Evolutionary conservation across 306 rosid genomes (phyloP), one percentile per base, ranked within the genome.

Genomic region (Lablab purpureus): DNA sequence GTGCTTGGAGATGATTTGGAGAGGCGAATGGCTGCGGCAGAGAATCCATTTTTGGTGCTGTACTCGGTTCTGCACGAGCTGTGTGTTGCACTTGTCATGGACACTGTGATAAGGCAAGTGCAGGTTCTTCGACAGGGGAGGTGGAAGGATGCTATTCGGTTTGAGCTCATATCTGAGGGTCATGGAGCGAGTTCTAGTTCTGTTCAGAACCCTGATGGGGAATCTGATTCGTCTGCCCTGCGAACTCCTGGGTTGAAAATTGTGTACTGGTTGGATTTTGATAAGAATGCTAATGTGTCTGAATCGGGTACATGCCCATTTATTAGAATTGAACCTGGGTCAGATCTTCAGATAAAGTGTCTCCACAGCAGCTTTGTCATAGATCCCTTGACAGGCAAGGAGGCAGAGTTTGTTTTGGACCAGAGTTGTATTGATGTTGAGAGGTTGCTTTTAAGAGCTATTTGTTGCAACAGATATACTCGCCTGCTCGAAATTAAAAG

Each of bases 121-220:
- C 90, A 91, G 66, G 82, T 84, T 67, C 98, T 96, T 77, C 85
- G 96, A 74, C 99, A 88, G 84, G 99, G 98, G 4, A 89, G 98
- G 86, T 96, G 99, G 99, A 91, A 85, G 88, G 99, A 96, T 81
- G 92, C 93, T 69, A 96, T 96, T 86, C 93, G 94, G 77, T 90
- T 91, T 90, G 99, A 96, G 82, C 86, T 90, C 84, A 88, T 93
- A 67, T 67, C 99, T 51, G 98, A 96, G 28, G 86, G 91, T 73
- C 94, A 89, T 58, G 93, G 89, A 15, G 91, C 91, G n/a, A 84
- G 87, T 80, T 77, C 93, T 59, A 78, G 90, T 65, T 81, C 97
- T 37, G 71, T 79, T 17, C 99, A 89, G 87, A 96, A 90, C 75
- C 90, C 86, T 76, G 98, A 93, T 69, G 96, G 88, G 73, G 99